Conservation (phyloP, 176 grass and related monocot genomes). For the Phyllostachys edulis region DNA sequence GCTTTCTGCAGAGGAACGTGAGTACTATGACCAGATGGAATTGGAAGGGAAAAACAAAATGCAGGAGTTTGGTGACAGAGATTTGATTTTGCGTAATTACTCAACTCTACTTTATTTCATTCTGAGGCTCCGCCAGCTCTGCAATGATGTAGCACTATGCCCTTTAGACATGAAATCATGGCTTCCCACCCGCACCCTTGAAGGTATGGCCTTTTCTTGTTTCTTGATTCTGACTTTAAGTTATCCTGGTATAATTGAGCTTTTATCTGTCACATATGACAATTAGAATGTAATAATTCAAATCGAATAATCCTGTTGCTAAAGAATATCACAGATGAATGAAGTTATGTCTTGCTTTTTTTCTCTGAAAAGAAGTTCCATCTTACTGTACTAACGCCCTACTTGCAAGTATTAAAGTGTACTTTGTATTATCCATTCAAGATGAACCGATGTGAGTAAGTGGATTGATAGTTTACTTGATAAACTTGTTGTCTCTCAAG, state of each 20-base stretch:
- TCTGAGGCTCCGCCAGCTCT: constrained; percentile 87
- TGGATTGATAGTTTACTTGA: background rate
- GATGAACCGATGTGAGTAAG: background rate
- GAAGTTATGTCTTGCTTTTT: background rate
- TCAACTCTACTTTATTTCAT: constrained; percentile 88
- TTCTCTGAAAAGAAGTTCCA: background rate
- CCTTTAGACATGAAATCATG: constrained; percentile 79
- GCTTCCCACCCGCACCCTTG: constrained; percentile 52
- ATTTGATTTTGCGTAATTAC: constrained; percentile 71
- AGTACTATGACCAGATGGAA: constrained; percentile 75
- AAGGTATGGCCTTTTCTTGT: constrained; percentile 48
- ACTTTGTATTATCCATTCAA: background rate
- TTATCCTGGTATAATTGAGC: background rate
- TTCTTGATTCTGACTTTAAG: constrained; percentile 2
- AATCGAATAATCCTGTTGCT: background rate
- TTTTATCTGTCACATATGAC: background rate
- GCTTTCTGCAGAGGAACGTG: constrained; percentile 83
- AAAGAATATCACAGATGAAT: constrained; percentile 3
- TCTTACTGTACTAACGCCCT: background rate
- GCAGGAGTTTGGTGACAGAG: constrained; percentile 62
- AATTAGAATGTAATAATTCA: background rate
- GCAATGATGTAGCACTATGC: constrained; percentile 77
- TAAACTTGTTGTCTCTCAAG: background rate
- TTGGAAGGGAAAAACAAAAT: constrained; percentile 77
- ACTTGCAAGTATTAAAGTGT: background rate